These are phyloP conservation scores for Coemansia sp. DNA, from an alignment of 192 early-diverging fungal genomes.

Conservation along the genomic window DNA sequence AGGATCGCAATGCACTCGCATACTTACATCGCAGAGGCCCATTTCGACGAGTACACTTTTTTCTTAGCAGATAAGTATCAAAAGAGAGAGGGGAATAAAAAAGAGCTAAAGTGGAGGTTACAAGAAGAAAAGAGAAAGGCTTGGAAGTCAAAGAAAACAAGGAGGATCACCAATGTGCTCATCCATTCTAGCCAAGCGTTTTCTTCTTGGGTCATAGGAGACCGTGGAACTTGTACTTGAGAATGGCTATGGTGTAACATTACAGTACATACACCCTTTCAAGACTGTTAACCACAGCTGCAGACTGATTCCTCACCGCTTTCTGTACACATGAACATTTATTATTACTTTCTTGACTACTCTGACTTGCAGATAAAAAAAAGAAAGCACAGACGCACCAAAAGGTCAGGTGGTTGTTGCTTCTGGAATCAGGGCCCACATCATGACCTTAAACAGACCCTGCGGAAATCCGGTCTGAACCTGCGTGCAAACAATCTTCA, in stretches of 20 bases:
- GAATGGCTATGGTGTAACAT: no score
- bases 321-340: background rate
- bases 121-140: background rate
- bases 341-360: background rate
- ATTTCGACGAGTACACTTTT: background rate
- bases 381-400: background rate
- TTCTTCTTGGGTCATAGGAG: no score
- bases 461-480: slow-evolving; percentile 69
- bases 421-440: slow-evolving; percentile 57
- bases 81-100: background rate
- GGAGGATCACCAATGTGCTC: background rate
- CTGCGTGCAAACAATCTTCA: slow-evolving; percentile 63
- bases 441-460: slow-evolving; percentile 68
- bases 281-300: background rate
- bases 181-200: no score
- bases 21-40: slow-evolving; percentile 23
- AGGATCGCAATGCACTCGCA: background rate
- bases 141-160: background rate
- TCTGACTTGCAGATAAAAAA: background rate
- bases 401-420: no score
- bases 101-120: no score
- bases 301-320: background rate
- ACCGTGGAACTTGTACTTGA: no score
- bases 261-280: no score
- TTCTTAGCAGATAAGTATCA: background rate